Evolutionary conservation across 768 basidiomycete species (phyloP).

Genomic region (Phaffia australis): DNA sequence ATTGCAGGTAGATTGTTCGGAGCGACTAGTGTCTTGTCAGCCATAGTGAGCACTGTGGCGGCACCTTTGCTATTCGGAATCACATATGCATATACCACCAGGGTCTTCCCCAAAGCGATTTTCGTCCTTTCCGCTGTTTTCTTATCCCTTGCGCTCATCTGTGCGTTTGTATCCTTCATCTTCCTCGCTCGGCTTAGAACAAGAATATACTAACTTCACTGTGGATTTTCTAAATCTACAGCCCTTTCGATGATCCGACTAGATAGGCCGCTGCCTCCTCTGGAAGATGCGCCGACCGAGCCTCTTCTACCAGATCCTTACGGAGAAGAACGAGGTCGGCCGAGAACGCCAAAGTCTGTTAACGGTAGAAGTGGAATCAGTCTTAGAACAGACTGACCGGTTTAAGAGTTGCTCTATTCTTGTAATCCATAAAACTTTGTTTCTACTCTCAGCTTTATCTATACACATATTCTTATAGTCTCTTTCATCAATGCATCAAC

Average conservation of each 20-base stretch:
- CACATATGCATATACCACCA: conserved; percentile 56
- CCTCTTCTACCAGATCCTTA: not conserved
- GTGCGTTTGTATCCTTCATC: conserved; percentile 35
- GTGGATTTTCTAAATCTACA: too few relatives aligned
- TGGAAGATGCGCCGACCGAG: not conserved
- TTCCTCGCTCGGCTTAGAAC: not conserved
- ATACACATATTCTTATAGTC: too few relatives aligned
- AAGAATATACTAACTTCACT: too few relatives aligned
- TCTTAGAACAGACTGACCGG: too few relatives aligned
- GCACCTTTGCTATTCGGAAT: conserved; percentile 52
- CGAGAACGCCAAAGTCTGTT: conserved; percentile 2
- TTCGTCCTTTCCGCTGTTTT: conserved; percentile 54
- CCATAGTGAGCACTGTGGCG: conserved; percentile 38
- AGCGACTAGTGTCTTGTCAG: conserved; percentile 62
- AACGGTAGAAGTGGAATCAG: not conserved
- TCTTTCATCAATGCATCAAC: too few relatives aligned
- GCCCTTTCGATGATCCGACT: conserved; percentile 19
- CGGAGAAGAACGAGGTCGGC: conserved; percentile 6
- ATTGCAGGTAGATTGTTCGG: conserved; percentile 71
- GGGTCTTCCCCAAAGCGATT: conserved; percentile 55
- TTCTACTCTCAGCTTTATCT: too few relatives aligned
- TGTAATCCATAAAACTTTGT: too few relatives aligned
- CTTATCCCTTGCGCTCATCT: conserved; percentile 45
- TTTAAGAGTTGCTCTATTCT: too few relatives aligned
- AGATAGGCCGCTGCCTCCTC: not conserved